Evolutionary conservation across 495 filamentous ascomycete species (phyloP), one percentile per base, ranked within the genome.

Genomic region (Penicillium simplicissimum): DNA sequence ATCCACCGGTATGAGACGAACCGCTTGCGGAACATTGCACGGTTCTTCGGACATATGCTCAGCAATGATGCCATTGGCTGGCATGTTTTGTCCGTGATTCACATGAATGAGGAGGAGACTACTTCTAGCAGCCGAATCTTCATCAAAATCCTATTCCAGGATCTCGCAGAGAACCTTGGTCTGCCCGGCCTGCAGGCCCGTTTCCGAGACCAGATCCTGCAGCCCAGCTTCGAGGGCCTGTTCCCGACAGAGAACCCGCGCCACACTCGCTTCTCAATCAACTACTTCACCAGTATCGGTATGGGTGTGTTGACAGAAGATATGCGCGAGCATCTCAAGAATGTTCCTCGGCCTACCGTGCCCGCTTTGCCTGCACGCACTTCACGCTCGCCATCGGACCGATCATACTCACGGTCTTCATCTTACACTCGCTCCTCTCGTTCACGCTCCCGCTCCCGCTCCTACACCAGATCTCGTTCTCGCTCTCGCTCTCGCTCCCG

Each of bases 1-100:
- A 98, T 98, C 63, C 95, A 99, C 74, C 88, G 96, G 19, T 94
- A 95, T 67, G 95, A 97, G 71, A 96, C 92, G 11, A 97, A 97
- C 71, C 86, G 89, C 51, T 82, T 99, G 17, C 88, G 95, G 54
- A 99, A 97, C 71, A 93, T 98, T 66, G 93, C 93, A 11, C 84
- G 91, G 28, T 96, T 99, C 77, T 98, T 97, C 62, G 92, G 92
- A 15, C 93, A 99, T 67, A 81, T 98, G 67, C 78, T 99, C 37
- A 85, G 89, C 49, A 88, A 87, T 33, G 93, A 97, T 64, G 90
- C 91, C 15, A 87, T 98, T 53, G 90, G 91, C 54, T 98, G 95
- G 95, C 90, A 97, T 70, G 88, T 92, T 11, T 65, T 99, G 11
- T 90, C 88, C 9, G 79, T 88, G 54, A 85, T 99, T 48, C 91